Evolutionary conservation across 768 basidiomycete species (phyloP).

Genomic region (Psilocybe sp.): DNA sequence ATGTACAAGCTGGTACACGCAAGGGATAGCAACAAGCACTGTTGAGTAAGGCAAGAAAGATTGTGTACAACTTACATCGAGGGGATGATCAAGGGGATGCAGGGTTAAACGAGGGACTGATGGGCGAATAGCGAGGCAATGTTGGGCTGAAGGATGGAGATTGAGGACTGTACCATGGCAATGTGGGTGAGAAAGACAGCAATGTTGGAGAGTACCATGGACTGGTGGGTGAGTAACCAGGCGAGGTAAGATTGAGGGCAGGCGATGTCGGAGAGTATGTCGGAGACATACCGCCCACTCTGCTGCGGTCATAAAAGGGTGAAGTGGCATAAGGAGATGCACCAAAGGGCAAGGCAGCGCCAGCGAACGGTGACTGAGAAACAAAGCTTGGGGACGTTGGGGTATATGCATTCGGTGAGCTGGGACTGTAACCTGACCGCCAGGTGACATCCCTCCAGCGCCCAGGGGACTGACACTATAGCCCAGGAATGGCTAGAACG

Average conservation of each 20-base stretch:
- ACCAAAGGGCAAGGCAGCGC: constrained; percentile 80
- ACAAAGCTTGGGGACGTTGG: constrained; percentile 86
- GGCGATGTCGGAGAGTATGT: constrained; percentile 90
- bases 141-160: constrained; percentile 91
- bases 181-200: constrained; percentile 82
- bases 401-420: constrained; percentile 86
- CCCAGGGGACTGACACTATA: constrained; percentile 87
- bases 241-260: constrained; percentile 77
- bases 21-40: constrained; percentile 3
- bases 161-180: constrained; percentile 82
- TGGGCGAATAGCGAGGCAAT: constrained; percentile 86
- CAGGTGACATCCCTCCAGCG: constrained; percentile 87
- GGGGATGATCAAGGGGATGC: no score
- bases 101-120: constrained; percentile 88
- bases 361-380: constrained; percentile 78
- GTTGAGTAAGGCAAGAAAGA: constrained; percentile 18
- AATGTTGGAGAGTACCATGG: constrained; percentile 85
- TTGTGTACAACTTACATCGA: constrained; percentile 55
- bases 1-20: constrained; percentile 58
- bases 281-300: constrained; percentile 60
- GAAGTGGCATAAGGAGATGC: constrained; percentile 82
- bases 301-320: constrained; percentile 73
- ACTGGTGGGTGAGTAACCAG: constrained; percentile 82
- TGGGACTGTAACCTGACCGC: constrained; percentile 84
- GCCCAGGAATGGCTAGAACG: constrained; percentile 60